phyloP scores from a whole-genome alignment of 2,329 filamentous ascomycete genomes.

The Diaporthe longicolla region DNA sequence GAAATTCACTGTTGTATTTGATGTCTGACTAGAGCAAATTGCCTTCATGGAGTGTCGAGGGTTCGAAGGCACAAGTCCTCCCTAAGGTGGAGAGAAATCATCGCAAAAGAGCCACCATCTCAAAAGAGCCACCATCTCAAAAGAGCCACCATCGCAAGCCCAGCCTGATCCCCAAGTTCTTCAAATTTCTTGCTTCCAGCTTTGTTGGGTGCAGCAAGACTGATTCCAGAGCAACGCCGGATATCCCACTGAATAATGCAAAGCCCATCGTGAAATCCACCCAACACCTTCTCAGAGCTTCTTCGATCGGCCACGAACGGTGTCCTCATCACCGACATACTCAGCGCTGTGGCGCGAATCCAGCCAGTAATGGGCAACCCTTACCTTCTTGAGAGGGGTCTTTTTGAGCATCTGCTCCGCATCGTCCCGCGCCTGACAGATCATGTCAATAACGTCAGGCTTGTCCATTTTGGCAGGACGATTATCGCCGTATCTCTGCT shows the following conservation, averaged over 20 bases:
- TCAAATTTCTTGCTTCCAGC: neutral
- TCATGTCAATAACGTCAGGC: neutral
- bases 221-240: neutral
- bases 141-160: neutral
- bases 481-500: conserved; percentile 6
- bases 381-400: neutral
- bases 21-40: neutral
- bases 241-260: neutral
- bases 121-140: neutral
- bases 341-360: neutral
- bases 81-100: neutral
- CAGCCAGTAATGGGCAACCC: neutral
- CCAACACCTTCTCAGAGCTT: neutral
- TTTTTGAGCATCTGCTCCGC: conserved; percentile 25
- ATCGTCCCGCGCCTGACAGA: conserved; percentile 33
- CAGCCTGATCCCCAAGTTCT: neutral
- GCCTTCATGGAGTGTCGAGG: neutral
- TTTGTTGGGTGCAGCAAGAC: neutral
- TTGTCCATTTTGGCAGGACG: neutral
- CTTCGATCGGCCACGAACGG: neutral
- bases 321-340: neutral
- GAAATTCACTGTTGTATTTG: neutral
- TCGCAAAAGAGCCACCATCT: neutral
- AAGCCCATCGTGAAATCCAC: too few relatives aligned
- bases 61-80: neutral